Percentiles rank a stretch among this genome's conserved stretches.
These are phyloP conservation scores for Macrocybe gigantea DNA, from an alignment of 768 basidiomycete genomes.

Conservation along the genomic window DNA sequence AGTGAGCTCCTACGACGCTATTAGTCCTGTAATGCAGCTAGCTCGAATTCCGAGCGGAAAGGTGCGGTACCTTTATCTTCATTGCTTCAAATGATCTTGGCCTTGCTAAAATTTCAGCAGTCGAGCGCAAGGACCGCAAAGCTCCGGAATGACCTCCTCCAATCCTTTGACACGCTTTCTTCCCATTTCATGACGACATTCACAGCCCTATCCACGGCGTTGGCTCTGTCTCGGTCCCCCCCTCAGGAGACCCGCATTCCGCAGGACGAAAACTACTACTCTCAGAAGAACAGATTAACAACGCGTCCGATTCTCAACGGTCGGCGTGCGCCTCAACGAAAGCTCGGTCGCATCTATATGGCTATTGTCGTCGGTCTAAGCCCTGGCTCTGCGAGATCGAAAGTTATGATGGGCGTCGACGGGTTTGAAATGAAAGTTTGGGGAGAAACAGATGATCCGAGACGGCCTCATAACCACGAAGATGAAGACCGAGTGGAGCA, in stretches of 20 bases:
- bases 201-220: conserved; percentile 61
- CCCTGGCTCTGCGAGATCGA: conserved; percentile 51
- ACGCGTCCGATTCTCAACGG: too few species aligned
- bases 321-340: too few species aligned
- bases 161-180: conserved; percentile 62
- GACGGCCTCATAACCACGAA: conserved; percentile 14
- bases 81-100: not conserved
- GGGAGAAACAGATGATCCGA: conserved; percentile 26
- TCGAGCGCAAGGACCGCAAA: conserved; percentile 45
- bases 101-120: conserved; percentile 15
- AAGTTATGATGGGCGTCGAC: conserved; percentile 58
- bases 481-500: conserved; percentile 17
- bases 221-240: conserved; percentile 28
- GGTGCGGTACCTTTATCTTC: conserved; percentile 20
- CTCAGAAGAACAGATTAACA: too few species aligned
- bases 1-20: not conserved
- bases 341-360: conserved; percentile 39
- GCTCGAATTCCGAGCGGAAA: conserved; percentile 44
- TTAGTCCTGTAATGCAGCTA: conserved; percentile 64
- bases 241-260: not conserved
- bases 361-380: conserved; percentile 65
- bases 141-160: conserved; percentile 55
- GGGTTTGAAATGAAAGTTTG: conserved; percentile 49
- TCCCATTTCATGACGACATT: conserved; percentile 77
- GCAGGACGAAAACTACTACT: not conserved